phyloP scores from a whole-genome alignment of 2,329 filamentous ascomycete species.

The Botrytis hyacinthi region DNA sequence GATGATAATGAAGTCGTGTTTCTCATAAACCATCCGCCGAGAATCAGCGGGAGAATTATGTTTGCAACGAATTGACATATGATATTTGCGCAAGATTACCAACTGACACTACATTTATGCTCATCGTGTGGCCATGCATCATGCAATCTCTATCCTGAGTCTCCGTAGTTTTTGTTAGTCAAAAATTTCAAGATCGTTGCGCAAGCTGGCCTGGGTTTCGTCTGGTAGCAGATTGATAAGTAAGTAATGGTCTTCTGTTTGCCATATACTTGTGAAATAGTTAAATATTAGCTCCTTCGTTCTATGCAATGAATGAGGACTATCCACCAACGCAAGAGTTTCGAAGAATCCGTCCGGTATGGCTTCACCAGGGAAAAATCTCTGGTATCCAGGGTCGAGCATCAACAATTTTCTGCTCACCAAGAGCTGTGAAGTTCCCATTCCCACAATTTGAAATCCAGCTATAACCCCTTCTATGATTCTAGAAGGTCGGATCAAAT shows the following conservation, averaged over 20 bases:
- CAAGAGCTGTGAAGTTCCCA: no score
- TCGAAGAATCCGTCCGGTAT: no score
- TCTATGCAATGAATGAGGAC: no score
- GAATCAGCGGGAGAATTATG: not conserved
- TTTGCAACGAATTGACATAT: not conserved
- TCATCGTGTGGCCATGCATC: not conserved
- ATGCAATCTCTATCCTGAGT: not conserved
- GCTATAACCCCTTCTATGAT: no score
- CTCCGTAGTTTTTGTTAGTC: not conserved
- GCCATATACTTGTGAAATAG: no score
- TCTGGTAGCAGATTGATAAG: not conserved
- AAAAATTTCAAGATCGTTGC: not conserved
- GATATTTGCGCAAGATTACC: not conserved
- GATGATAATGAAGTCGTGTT: not conserved
- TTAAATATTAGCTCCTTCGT: no score
- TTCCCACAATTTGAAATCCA: rapidly evolving
- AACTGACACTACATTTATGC: not conserved
- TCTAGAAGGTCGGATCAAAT: no score
- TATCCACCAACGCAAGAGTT: no score
- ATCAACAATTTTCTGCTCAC: no score
- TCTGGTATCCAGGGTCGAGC: no score
- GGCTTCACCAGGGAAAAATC: no score
- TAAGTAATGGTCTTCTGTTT: not conserved
- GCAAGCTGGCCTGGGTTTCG: not conserved
- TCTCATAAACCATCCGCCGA: no score